phyloP scores from a whole-genome alignment of 1,284 basidiomycete species.

The Boletus semigastroideus region DNA sequence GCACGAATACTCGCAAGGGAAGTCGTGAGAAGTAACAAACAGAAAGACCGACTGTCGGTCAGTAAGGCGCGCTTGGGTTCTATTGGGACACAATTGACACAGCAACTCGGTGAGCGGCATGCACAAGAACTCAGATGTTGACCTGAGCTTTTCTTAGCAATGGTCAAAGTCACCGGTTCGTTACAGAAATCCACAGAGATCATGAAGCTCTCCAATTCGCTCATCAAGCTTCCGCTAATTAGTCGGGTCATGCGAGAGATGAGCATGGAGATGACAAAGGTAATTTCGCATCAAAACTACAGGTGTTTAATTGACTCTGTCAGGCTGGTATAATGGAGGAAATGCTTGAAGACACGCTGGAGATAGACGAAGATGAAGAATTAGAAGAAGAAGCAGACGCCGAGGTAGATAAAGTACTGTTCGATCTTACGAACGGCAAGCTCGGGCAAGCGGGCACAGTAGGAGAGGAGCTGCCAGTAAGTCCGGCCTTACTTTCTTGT shows the following conservation, averaged over 20 bases:
- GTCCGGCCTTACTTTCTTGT: conserved; percentile 32
- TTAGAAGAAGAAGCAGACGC: conserved; percentile 96
- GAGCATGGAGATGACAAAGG: conserved; percentile 99
- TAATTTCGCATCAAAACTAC: neutral
- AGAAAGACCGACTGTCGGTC: conserved; percentile 89
- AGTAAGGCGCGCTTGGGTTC: conserved; percentile 93
- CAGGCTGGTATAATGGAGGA: conserved; percentile 93
- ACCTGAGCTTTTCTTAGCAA: conserved; percentile 54
- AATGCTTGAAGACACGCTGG: conserved; percentile 86
- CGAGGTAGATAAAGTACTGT: conserved; percentile 96
- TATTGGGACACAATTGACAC: conserved; percentile 86
- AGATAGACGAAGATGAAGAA: conserved; percentile 91
- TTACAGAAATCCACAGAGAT: conserved; percentile 98
- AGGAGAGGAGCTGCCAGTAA: conserved; percentile 75
- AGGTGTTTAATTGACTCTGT: conserved; percentile 7
- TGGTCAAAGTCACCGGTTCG: conserved; percentile 96
- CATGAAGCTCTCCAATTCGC: conserved; percentile 94
- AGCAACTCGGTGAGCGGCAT: conserved; percentile 83
- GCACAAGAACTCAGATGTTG: neutral
- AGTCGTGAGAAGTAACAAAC: conserved; percentile 93
- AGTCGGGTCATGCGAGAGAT: conserved; percentile 94
- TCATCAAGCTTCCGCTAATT: conserved; percentile 92
- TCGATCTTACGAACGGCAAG: conserved; percentile 95
- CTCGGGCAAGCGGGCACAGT: conserved; percentile 81
- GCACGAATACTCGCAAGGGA: conserved; percentile 91